Evolutionary conservation across 495 filamentous ascomycete genomes (phyloP).

Genomic region (Penicillium odoratum): DNA sequence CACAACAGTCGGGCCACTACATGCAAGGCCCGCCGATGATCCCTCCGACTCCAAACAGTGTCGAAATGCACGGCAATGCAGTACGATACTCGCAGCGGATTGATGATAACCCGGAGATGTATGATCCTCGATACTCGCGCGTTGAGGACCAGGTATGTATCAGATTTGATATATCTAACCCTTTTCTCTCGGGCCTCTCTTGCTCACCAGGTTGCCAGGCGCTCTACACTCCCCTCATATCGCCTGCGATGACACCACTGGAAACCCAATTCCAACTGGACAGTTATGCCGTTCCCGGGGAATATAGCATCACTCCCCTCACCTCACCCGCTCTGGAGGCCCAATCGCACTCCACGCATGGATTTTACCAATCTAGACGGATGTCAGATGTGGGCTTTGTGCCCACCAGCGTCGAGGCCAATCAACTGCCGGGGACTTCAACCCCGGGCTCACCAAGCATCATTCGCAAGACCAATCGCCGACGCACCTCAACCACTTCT

Average conservation of each 20-base stretch:
- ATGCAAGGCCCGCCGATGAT: conserved; percentile 64
- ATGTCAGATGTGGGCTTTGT: conserved; percentile 43
- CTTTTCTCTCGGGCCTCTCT: neutral
- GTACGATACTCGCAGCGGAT: conserved; percentile 60
- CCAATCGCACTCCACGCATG: conserved; percentile 52
- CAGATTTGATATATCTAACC: neutral
- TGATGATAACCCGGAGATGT: conserved; percentile 64
- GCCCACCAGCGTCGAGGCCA: conserved; percentile 50
- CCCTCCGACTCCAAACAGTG: conserved; percentile 90
- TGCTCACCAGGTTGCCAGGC: conserved; percentile 44
- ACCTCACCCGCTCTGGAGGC: conserved; percentile 89
- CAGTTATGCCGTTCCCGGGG: conserved; percentile 80
- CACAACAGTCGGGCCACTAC: conserved; percentile 55
- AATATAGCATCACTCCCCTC: conserved; percentile 83
- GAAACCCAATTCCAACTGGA: conserved; percentile 79
- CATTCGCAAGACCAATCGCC: conserved; percentile 33
- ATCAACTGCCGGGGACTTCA: conserved; percentile 38
- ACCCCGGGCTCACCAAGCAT: conserved; percentile 33
- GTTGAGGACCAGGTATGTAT: conserved; percentile 73
- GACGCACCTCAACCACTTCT: conserved; percentile 39
- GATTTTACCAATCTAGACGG: conserved; percentile 36
- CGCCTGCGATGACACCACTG: conserved; percentile 89
- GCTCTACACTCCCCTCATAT: conserved; percentile 90
- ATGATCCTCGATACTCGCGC: conserved; percentile 66
- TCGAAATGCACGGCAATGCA: conserved; percentile 76